A percentile compares a stretch with the other conserved stretches of the same genome.
Conservation (phyloP, 139 green algal species). For the Chlorokybus atmophyticus region DNA sequence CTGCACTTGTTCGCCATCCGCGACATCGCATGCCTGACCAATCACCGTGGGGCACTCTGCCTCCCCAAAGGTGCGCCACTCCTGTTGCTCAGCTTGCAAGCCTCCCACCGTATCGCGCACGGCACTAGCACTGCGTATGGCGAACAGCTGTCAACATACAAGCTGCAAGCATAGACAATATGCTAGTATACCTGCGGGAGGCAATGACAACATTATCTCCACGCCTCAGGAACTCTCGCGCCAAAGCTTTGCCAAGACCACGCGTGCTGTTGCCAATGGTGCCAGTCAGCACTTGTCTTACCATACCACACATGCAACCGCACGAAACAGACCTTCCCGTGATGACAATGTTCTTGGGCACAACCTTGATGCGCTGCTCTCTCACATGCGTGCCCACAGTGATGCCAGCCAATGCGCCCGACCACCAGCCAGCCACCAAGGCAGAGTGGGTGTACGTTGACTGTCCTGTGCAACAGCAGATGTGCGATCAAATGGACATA, state of each 20-base stretch:
- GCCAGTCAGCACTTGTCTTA: slow-evolving; percentile 61
- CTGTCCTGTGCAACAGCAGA: no score
- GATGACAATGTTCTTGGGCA: no score
- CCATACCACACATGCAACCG: no score
- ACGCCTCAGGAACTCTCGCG: slow-evolving; percentile 52
- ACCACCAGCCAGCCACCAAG: no score
- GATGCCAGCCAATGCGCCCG: no score
- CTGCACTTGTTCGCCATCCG: slow-evolving; percentile 29
- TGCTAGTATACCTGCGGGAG: slow-evolving; percentile 24
- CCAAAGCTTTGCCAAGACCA: slow-evolving; percentile 69
- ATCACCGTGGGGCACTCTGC: slow-evolving; percentile 8
- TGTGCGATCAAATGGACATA: no score
- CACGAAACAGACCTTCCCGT: no score
- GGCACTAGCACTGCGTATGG: neutral
- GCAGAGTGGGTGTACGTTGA: no score
- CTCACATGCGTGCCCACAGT: no score
- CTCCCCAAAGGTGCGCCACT: neutral
- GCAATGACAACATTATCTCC: slow-evolving; percentile 58
- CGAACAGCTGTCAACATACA: neutral
- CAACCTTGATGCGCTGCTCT: no score
- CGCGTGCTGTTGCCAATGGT: no score
- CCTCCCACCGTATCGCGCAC: neutral
- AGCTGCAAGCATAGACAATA: neutral
- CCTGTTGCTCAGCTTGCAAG: neutral
- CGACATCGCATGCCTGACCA: slow-evolving; percentile 50